Base-by-base conservation (phyloP, 202 grass and related monocot genomes). In the Cymbopogon flexuosus region DNA sequence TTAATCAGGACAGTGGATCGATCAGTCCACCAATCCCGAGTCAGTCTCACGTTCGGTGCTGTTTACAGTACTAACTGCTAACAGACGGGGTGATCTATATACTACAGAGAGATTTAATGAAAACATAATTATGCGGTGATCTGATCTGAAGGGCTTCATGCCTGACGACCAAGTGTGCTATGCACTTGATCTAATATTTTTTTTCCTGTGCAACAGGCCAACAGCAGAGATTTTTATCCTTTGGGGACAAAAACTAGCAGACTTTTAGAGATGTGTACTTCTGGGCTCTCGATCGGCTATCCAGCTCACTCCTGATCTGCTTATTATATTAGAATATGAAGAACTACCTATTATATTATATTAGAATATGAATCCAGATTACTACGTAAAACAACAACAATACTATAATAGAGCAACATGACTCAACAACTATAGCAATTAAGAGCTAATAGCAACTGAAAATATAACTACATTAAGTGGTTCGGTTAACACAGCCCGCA, bases 21-120 rank as follows among this genome's bases (percentile, higher is more conserved):
- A 54, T 19, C 49, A 80, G 82, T 78, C 72, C 76, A 81, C 87
- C 82, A 81, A 84, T 89, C 87, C 77, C 87, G 19, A 85, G 77
- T 11, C 77, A 72, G 37, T 57, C 57, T 65, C 77, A 85, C 65
- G 82, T 77, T 81, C 43, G 21, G 45, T 85, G 36, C 27, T 71
- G 65, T 24, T 63, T 70, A 60, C 51, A 10, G 27, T 76, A 12
- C n/a, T 31, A 70, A 43, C 36, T 69, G 52, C 39, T 61, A 52
- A 33, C 35, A 35, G 15, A 62, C 19, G 29, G 34, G 39, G 47
- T 49, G 65, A 29, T 69, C 36, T 47, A 49, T 16, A 12, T 61
- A 84, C 60, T 63, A 56, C 69, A 63, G 63, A 33, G 51, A 52
- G 54, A 73, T 29, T 37, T 65, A 21, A 30, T 29, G 0, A 9